A percentile compares a stretch with the other conserved stretches of the same genome.
These are phyloP conservation scores for Sphaerulina musiva DNA, from an alignment of 2,329 filamentous ascomycete genomes.

Conservation along the genomic window DNA sequence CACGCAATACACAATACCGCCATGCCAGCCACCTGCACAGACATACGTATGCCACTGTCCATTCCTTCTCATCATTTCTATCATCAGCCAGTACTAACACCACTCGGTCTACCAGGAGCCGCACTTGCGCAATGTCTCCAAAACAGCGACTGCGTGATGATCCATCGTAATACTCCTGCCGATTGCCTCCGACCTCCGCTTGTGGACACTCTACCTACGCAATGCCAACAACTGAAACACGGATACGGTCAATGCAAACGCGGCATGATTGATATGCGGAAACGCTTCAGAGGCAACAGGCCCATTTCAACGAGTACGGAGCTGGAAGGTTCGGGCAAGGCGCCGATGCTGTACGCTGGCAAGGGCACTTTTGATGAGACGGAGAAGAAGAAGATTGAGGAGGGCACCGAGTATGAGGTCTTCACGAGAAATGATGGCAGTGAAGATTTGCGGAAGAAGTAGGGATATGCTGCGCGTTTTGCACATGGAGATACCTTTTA, in stretches of 20 bases:
- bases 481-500: background rate
- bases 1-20: background rate
- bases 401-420: conserved; percentile 30
- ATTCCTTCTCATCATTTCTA: background rate
- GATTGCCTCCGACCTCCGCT: conserved; percentile 85
- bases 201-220: conserved; percentile 70
- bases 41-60: conserved; percentile 65
- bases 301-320: conserved; percentile 66
- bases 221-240: conserved; percentile 88
- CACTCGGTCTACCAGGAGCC: conserved; percentile 54
- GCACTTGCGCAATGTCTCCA: conserved; percentile 93
- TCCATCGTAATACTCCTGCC: conserved; percentile 75
- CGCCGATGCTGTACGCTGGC: conserved; percentile 70
- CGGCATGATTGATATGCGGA: conserved; percentile 97
- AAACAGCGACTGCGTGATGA: conserved; percentile 92
- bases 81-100: background rate
- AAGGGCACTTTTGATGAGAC: conserved; percentile 37
- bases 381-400: conserved; percentile 28
- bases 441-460: conserved; percentile 30
- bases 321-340: conserved; percentile 41
- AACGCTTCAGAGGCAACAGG: conserved; percentile 91
- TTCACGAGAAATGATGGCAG: conserved; percentile 30
- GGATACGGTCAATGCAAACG: conserved; percentile 93
- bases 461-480: background rate
- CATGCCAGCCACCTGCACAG: conserved; percentile 96